These are phyloP conservation scores for Colletotrichum sp. DNA, from an alignment of 2,329 filamentous ascomycete genomes.

Conservation along the genomic window DNA sequence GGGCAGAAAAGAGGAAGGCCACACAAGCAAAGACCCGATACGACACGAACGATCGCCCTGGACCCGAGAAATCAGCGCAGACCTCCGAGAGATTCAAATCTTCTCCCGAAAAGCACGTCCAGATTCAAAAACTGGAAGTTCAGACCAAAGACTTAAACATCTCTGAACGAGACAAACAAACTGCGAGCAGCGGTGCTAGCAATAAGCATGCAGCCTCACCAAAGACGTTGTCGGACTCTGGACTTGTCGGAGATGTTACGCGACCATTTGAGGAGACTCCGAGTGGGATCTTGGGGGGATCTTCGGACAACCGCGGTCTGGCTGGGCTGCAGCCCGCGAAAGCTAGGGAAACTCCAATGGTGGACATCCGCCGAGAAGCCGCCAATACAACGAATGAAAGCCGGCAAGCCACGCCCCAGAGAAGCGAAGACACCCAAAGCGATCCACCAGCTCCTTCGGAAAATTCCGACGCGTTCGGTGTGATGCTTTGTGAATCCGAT, in stretches of 20 bases:
- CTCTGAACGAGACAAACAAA: not conserved
- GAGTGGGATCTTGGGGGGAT: not conserved
- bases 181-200: not conserved
- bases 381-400: conserved; percentile 21
- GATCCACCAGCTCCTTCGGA: not conserved
- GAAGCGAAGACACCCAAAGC: conserved; percentile 18
- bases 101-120: conserved; percentile 27
- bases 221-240: not conserved
- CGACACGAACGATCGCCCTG: not conserved
- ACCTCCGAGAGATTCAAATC: conserved; percentile 36
- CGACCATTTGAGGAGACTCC: not conserved
- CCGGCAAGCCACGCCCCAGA: conserved; percentile 20
- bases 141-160: not conserved
- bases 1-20: conserved; percentile 29
- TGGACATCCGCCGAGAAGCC: not conserved
- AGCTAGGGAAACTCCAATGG: not conserved
- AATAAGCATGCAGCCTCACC: not conserved
- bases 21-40: not conserved
- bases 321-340: not conserved
- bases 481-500: conserved; percentile 24
- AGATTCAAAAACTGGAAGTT: conserved; percentile 17
- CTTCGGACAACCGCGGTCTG: not conserved
- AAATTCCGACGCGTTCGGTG: conserved; percentile 20
- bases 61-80: not conserved
- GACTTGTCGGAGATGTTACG: not conserved